Evolutionary conservation across 805 yeast species (phyloP).

Genomic region (Ogataea pini): DNA sequence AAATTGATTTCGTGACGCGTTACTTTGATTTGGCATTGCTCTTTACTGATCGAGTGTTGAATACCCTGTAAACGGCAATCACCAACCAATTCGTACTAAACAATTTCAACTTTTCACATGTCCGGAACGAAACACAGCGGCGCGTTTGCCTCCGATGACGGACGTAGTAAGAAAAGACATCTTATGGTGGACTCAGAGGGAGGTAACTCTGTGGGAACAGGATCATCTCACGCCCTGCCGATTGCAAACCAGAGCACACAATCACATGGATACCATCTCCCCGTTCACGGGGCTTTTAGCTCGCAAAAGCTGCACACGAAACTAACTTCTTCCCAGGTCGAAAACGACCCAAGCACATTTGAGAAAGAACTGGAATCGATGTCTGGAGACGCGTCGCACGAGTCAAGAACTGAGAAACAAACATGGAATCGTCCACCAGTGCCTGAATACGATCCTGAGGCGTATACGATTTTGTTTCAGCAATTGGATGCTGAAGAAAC

Average conservation of each 20-base stretch:
- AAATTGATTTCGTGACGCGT: background rate
- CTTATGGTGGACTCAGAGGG: constrained; percentile 22
- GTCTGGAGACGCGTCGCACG: constrained; percentile 34
- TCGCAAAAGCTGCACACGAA: constrained; percentile 31
- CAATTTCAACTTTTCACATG: no score
- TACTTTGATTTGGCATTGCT: background rate
- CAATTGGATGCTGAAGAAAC: constrained; percentile 95
- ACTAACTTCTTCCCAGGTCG: constrained; percentile 30
- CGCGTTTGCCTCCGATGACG: constrained; percentile 9
- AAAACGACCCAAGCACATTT: constrained; percentile 46
- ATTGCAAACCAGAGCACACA: constrained; percentile 32
- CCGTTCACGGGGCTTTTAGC: constrained; percentile 28
- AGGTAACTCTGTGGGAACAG: constrained; percentile 27
- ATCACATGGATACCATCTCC: constrained; percentile 34
- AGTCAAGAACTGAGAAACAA: constrained; percentile 29
- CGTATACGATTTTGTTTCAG: constrained; percentile 69
- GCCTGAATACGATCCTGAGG: constrained; percentile 51
- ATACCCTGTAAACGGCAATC: no score
- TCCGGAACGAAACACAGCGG: constrained; percentile 12
- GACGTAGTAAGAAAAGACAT: constrained; percentile 24
- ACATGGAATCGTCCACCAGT: constrained; percentile 56
- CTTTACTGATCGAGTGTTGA: no score
- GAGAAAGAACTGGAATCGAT: constrained; percentile 52
- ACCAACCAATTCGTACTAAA: no score
- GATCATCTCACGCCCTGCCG: constrained; percentile 34